A percentile compares a stretch with the other conserved stretches of the same genome.
Evolutionary conservation across 2,329 filamentous ascomycete genomes (phyloP).

Genomic region (Calcarisporium arbuscula): DNA sequence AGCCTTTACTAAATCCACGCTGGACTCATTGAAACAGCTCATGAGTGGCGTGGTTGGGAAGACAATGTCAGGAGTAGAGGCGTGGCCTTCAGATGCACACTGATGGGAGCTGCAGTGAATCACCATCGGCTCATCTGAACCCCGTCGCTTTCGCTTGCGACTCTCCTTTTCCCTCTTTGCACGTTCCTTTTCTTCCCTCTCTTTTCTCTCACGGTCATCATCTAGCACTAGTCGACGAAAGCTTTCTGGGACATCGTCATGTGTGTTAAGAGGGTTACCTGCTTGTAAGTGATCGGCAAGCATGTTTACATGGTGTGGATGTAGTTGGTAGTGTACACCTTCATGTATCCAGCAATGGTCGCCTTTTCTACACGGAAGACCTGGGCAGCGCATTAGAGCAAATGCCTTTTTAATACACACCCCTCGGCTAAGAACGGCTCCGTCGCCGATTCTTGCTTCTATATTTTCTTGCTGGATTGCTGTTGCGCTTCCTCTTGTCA

Average conservation of each 20-base stretch:
- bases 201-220: slow-evolving; percentile 8
- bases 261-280: slow-evolving; percentile 7
- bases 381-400: slow-evolving; percentile 7
- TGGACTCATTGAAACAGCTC: slow-evolving; percentile 4
- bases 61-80: slow-evolving; percentile 1
- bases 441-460: slow-evolving; percentile 8
- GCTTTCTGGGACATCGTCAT: slow-evolving; percentile 9
- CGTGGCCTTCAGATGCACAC: neutral
- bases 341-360: slow-evolving; percentile 8
- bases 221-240: slow-evolving; percentile 8
- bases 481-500: slow-evolving; percentile 5
- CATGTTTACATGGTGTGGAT: slow-evolving; percentile 27
- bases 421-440: slow-evolving; percentile 6
- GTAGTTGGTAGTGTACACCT: slow-evolving; percentile 26
- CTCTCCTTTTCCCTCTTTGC: neutral
- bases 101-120: slow-evolving; percentile 4
- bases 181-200: slow-evolving; percentile 6
- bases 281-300: slow-evolving; percentile 11
- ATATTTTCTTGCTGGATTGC: slow-evolving; percentile 6
- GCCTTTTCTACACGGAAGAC: slow-evolving; percentile 7
- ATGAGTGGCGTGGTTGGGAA: slow-evolving; percentile 7
- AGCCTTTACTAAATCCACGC: slow-evolving; percentile 7
- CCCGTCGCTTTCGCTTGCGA: slow-evolving; percentile 5
- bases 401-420: slow-evolving; percentile 7
- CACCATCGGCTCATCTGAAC: slow-evolving; percentile 1